A percentile compares a stretch with the other conserved stretches of the same genome.
Conservation (phyloP, 1,284 basidiomycete genomes). For the Spongiforma sp. region DNA sequence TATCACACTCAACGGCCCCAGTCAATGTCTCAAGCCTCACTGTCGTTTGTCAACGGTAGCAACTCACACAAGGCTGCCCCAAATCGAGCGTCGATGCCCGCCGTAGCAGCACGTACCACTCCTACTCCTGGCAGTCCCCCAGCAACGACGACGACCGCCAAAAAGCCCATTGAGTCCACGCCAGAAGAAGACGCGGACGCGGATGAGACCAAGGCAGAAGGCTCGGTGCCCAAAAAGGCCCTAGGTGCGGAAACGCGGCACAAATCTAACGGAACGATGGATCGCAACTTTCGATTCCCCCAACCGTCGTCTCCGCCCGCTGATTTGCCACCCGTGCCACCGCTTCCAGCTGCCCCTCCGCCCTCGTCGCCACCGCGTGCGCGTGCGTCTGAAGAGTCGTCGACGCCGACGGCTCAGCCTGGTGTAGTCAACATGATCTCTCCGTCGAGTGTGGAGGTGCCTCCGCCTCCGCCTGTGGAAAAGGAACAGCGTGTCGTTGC, state of each 20-base stretch:
- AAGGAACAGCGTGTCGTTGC: slow-evolving; percentile 56
- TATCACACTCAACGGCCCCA: slow-evolving; percentile 59
- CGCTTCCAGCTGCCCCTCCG: slow-evolving; percentile 7
- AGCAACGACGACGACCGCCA: background rate
- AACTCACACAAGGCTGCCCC: slow-evolving; percentile 41
- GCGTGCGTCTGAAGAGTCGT: background rate
- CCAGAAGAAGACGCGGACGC: slow-evolving; percentile 52
- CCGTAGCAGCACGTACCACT: slow-evolving; percentile 15
- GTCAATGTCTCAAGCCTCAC: slow-evolving; percentile 76
- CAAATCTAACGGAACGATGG: slow-evolving; percentile 71
- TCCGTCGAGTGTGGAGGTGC: slow-evolving; percentile 73
- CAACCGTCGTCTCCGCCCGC: slow-evolving; percentile 33
- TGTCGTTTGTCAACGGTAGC: slow-evolving; percentile 46
- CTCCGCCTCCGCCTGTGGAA: slow-evolving; percentile 75
- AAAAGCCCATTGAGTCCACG: slow-evolving; percentile 49
- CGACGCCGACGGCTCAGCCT: slow-evolving; percentile 32
- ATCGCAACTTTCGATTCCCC: slow-evolving; percentile 79
- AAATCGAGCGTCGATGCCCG: slow-evolving; percentile 34
- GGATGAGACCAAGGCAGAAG: slow-evolving; percentile 29
- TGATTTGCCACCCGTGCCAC: slow-evolving; percentile 17
- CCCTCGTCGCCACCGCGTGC: slow-evolving; percentile 25
- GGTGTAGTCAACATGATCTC: slow-evolving; percentile 46
- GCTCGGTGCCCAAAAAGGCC: slow-evolving; percentile 12
- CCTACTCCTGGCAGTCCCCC: slow-evolving; percentile 26
- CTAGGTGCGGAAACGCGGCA: slow-evolving; percentile 39